These are phyloP conservation scores for Zygosaccharomyces sapae DNA, from an alignment of 1,139 yeast genomes.

Conservation along the genomic window DNA sequence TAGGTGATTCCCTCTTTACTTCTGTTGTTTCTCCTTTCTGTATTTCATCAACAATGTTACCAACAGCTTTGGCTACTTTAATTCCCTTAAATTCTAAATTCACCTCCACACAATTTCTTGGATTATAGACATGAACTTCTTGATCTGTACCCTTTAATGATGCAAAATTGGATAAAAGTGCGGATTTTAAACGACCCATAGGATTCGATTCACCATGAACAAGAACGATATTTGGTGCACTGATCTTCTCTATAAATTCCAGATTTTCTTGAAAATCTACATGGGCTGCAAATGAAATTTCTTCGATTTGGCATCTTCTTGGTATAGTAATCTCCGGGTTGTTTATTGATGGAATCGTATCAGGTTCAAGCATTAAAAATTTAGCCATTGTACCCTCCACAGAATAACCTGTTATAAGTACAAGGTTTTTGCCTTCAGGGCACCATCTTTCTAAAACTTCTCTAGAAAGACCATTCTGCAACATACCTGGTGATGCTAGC, in stretches of 20 bases:
- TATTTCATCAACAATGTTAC: conserved; percentile 58
- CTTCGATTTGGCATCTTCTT: conserved; percentile 84
- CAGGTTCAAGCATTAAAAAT: conserved; percentile 79
- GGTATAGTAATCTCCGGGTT: conserved; percentile 85
- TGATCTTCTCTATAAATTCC: conserved; percentile 81
- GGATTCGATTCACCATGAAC: conserved; percentile 99
- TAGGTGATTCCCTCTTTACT: conserved; percentile 20
- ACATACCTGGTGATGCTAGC: conserved; percentile 96
- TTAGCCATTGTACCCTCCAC: conserved; percentile 99
- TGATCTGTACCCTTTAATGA: conserved; percentile 78
- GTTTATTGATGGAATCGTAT: conserved; percentile 71
- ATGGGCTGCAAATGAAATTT: conserved; percentile 97
- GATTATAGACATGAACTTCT: conserved; percentile 90
- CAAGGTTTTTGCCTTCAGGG: conserved; percentile 87
- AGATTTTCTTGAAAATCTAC: conserved; percentile 94
- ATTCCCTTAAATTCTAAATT: conserved; percentile 74
- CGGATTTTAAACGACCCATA: conserved; percentile 95
- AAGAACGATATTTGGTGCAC: conserved; percentile 75
- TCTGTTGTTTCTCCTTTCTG: conserved; percentile 29
- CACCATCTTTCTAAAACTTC: conserved; percentile 93
- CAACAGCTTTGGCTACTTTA: conserved; percentile 82
- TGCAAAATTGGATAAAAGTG: conserved; percentile 80
- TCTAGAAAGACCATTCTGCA: conserved; percentile 91
- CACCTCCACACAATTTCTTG: conserved; percentile 83
- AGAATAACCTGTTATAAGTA: conserved; percentile 90